A percentile compares a stretch with the other conserved stretches of the same genome.
phyloP scores from a whole-genome alignment of 441 rosid species.

The Raphanus hybrid region DNA sequence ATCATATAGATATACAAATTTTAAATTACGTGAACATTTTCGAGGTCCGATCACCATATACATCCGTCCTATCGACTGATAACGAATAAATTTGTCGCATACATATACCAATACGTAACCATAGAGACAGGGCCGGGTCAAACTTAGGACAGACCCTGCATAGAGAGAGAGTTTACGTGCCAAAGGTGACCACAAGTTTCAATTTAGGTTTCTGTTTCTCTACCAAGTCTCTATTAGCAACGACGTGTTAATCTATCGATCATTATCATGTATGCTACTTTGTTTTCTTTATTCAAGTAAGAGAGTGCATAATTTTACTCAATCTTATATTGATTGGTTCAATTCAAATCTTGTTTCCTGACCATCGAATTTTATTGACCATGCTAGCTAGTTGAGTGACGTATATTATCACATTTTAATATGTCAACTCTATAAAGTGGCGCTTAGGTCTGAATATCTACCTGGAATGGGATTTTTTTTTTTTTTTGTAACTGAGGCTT shows the following conservation, averaged over 20 bases:
- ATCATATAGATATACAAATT: not conserved
- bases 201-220: not conserved
- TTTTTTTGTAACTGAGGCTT: too few relatives aligned
- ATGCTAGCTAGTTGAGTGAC: conserved; percentile 24
- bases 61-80: not conserved
- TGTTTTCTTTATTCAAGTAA: not conserved
- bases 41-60: not conserved
- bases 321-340: conserved; percentile 1
- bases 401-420: not conserved
- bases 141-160: not conserved
- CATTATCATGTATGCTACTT: not conserved
- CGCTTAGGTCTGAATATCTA: not conserved
- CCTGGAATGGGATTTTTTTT: not conserved
- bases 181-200: conserved; percentile 17
- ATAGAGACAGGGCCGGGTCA: too few relatives aligned
- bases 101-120: not conserved
- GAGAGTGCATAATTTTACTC: not conserved
- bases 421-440: conserved; percentile 22
- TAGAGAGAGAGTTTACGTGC: conserved; percentile 28
- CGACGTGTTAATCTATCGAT: not conserved
- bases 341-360: conserved; percentile 26
- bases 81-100: conserved; percentile 17
- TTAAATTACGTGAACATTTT: not conserved
- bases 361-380: conserved; percentile 35
- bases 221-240: not conserved